Evolutionary conservation across 2,329 filamentous ascomycete species (phyloP).

Genomic region (Pseudofabraea citricarpa): DNA sequence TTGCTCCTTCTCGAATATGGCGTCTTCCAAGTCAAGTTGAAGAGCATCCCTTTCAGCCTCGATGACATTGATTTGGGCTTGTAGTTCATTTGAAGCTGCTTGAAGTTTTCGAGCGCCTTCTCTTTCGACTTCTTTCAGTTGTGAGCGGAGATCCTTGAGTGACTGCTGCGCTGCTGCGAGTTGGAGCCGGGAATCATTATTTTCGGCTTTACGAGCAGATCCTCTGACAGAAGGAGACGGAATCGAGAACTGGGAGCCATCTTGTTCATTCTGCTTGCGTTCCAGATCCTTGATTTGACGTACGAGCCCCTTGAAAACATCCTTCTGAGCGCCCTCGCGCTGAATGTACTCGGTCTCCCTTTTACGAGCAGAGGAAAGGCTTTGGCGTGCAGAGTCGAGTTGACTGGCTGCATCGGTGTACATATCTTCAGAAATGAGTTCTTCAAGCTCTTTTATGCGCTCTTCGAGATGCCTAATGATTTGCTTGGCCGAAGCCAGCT

Average conservation of each 20-base stretch:
- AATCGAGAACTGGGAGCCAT: conserved; percentile 44
- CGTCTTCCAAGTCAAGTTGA: conserved; percentile 34
- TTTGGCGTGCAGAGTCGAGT: conserved; percentile 55
- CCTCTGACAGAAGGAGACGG: conserved; percentile 44
- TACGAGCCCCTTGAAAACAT: conserved; percentile 58
- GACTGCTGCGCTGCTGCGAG: conserved; percentile 55
- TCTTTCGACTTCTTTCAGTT: conserved; percentile 44
- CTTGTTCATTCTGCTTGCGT: conserved; percentile 59
- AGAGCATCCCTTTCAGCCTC: conserved; percentile 25
- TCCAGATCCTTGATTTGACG: conserved; percentile 63
- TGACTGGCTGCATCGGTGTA: conserved; percentile 44
- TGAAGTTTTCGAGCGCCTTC: conserved; percentile 32
- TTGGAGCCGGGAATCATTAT: conserved; percentile 54
- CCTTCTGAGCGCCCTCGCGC: conserved; percentile 60
- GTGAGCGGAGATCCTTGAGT: conserved; percentile 47
- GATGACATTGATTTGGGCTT: conserved; percentile 37
- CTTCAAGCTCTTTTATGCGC: conserved; percentile 42
- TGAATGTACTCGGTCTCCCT: conserved; percentile 62
- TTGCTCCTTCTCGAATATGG: conserved; percentile 39
- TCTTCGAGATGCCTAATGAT: conserved; percentile 63
- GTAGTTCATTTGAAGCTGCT: conserved; percentile 44
- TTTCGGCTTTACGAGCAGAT: conserved; percentile 51
- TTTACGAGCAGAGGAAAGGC: conserved; percentile 57
- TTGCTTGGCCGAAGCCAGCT: conserved; percentile 43
- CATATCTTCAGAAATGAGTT: conserved; percentile 27